Evolutionary conservation across 148 eudicot species (phyloP), one percentile per base, ranked within the genome.

Genomic region (Linanthus parryae): DNA sequence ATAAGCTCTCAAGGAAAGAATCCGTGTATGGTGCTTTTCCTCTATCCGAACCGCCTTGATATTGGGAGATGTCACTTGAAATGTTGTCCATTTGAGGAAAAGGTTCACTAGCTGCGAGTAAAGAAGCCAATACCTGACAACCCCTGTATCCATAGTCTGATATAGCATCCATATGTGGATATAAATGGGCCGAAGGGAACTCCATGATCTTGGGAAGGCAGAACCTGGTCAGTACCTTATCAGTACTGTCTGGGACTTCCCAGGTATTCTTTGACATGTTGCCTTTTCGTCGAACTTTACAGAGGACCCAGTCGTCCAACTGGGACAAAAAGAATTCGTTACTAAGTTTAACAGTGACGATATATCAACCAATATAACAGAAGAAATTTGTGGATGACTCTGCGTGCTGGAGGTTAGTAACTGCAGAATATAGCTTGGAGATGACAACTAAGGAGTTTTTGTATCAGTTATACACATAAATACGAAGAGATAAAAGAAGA

Each of bases 241-340:
- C 21, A 8, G 72, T 56, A 44, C 38, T 58, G 20, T 29, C 53
- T 44, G 23, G 37, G 9, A 27, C 69, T 19, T 59, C 62, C 54
- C 57, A 26, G 4, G 34, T 46, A 13, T 67, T 75, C 57, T 56
- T 75, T 70, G 46, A 42, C 3, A 42, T 14, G 28, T 35, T 41
- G 40, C 43, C 43, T 44, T 34, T 61, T 19, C 34, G 58, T 29
- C 66, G 52, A 52, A 61, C 48, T 9, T 58, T 51, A 28, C 66
- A 61, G 22, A 61, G 38, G 8, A 61, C 65, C 57, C 65, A 61
- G 19, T 51, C 65, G 41, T 61, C 65, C 57, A 61, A 49, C 66
- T 52, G 66, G 36, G 43, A 20, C 1, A 44, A 27, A 24, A n/a
- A n/a, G n/a, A n/a, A n/a, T n/a, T n/a, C n/a, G n/a, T n/a, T n/a